A percentile compares a stretch with the other conserved stretches of the same genome.
Evolutionary conservation across 768 basidiomycete genomes (phyloP).

Genomic region (Boletus sp.): DNA sequence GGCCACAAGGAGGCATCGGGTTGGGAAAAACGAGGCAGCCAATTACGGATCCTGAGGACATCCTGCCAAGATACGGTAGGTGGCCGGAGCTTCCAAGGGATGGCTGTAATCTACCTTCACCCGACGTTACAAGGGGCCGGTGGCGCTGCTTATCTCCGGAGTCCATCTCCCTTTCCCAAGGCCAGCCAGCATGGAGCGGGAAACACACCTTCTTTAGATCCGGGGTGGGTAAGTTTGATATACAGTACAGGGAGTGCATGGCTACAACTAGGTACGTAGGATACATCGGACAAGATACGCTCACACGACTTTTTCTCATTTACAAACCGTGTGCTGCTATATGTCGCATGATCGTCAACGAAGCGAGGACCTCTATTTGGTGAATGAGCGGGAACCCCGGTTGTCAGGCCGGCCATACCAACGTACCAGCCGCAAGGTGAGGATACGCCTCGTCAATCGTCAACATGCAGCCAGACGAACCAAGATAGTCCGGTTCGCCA

Average conservation of each 20-base stretch:
- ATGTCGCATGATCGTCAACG: constrained; percentile 62
- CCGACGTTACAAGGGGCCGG: not conserved
- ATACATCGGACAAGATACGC: constrained; percentile 7
- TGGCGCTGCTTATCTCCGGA: constrained; percentile 7
- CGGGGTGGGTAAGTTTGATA: constrained; percentile 1
- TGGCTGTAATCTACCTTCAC: constrained; percentile 3
- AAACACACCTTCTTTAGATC: not conserved
- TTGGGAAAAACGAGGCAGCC: not conserved
- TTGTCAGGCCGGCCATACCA: not conserved
- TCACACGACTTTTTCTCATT: constrained; percentile 3
- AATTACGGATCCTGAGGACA: not conserved
- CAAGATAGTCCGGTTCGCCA: constrained; percentile 50
- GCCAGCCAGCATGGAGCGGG: not conserved
- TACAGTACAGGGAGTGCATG: constrained; percentile 13
- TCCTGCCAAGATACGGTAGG: not conserved
- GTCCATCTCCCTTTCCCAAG: not conserved
- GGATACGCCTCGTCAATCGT: constrained; percentile 60
- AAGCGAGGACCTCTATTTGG: constrained; percentile 53
- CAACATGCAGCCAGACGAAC: constrained; percentile 60
- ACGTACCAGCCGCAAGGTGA: constrained; percentile 54
- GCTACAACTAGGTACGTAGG: constrained; percentile 7
- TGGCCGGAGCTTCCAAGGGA: not conserved
- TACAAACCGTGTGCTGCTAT: constrained; percentile 47
- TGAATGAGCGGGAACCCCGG: constrained; percentile 11
- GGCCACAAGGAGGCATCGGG: not conserved